Evolutionary conservation across 1,284 basidiomycete genomes (phyloP), one percentile per base, ranked within the genome.

Genomic region (Puccinia brachypodii): DNA sequence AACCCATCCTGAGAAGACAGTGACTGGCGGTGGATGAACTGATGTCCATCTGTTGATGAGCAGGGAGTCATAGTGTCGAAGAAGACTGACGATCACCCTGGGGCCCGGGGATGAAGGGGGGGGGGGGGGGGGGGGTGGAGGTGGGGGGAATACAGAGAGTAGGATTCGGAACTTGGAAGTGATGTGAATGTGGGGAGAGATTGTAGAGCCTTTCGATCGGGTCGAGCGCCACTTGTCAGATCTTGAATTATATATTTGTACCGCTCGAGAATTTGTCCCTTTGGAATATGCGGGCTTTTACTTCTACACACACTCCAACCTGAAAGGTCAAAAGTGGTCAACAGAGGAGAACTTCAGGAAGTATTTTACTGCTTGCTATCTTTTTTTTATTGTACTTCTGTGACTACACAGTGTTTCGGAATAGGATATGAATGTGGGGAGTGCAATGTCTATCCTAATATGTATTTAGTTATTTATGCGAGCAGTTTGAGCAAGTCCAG

Each of bases 1-100:
- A n/a, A 22, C 62, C 36, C 62, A 66, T 66, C 62, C 62, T 66
- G 62, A 66, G 33, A 22, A 38, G 62, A 66, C 9, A 31, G 25
- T 58, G 62, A 66, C 62, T 40, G 62, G 13, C 62, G 62, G 13
- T 14, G 62, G 62, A 66, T 40, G 62, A 66, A 66, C 36, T 66
- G 62, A 66, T 66, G 36, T n/a, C 36, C 36, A 66, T 31, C 62
- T 33, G 60, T 2, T 36, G 60, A n/a, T n/a, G n/a, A n/a, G n/a
- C n/a, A 62, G 33, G 31, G 19, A 7, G 62, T 38, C 36, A 38
- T 66, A 22, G 7, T 66, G n/a, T n/a, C n/a, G n/a, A 28, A 8
- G n/a, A 28, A 6, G 4, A 25, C 31, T 25, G 25, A 28, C 25
- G 25, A 58, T 58, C n/a, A 28, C n/a, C n/a, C 56, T 58, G 56